Percentiles rank a stretch among this genome's conserved stretches.
Conservation (phyloP, 306 rosid genomes). For the Datisca glomerata region DNA sequence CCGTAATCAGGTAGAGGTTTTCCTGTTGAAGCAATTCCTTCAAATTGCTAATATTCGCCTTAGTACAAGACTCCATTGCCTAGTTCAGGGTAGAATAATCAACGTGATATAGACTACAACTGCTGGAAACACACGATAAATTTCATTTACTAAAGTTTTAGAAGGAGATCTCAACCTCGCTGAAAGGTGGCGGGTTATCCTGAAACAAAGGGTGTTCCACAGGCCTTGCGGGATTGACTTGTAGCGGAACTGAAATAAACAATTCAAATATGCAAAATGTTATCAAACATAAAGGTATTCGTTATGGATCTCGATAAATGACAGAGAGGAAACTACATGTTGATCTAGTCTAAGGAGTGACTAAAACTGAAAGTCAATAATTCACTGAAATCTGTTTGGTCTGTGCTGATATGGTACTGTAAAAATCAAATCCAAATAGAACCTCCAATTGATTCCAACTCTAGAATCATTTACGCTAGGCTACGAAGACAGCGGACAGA, state of each 20-base stretch:
- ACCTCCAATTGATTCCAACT: no score
- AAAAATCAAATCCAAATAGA: no score
- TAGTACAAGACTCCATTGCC: slow-evolving; percentile 59
- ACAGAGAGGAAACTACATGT: no score
- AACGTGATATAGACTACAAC: neutral
- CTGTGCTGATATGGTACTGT: no score
- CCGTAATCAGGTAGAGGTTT: slow-evolving; percentile 50
- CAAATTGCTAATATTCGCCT: slow-evolving; percentile 26
- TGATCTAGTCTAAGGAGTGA: no score
- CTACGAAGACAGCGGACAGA: no score
- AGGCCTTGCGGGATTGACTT: slow-evolving; percentile 39
- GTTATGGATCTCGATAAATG: no score
- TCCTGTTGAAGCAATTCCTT: slow-evolving; percentile 59
- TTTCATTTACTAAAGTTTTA: neutral
- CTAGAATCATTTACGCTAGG: no score
- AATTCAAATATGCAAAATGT: no score
- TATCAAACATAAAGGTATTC: no score
- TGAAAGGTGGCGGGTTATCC: slow-evolving; percentile 21
- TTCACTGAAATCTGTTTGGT: no score
- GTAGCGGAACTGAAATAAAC: slow-evolving; percentile 38
- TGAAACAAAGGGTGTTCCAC: slow-evolving; percentile 40
- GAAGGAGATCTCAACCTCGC: slow-evolving; percentile 32
- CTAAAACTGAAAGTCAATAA: no score
- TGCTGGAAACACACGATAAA: neutral
- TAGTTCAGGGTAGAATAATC: slow-evolving; percentile 10